Percentiles rank a stretch among this genome's conserved stretches.
Conservation (phyloP, 192 early-diverging fungal genomes). For the Anaeromyces robustus region DNA sequence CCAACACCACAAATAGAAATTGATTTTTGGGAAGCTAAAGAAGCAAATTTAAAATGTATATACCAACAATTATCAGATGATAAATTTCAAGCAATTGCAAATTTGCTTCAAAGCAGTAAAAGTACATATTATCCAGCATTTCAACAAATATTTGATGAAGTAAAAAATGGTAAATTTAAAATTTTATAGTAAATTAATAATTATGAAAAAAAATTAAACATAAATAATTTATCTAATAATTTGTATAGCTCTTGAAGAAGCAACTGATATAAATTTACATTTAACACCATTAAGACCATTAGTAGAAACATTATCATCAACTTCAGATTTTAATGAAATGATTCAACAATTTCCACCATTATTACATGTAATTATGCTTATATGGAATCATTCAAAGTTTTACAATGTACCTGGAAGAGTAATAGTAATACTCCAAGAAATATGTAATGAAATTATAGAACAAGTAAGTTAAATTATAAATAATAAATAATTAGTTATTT, state of each 20-base stretch:
- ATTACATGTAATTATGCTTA: slow-evolving; percentile 31
- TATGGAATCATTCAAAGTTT: slow-evolving; percentile 36
- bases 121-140: slow-evolving; percentile 59
- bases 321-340: slow-evolving; percentile 35
- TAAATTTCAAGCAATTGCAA: slow-evolving; percentile 43
- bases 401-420: slow-evolving; percentile 44
- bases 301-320: slow-evolving; percentile 26
- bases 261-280: slow-evolving; percentile 37
- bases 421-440: slow-evolving; percentile 39
- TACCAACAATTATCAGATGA: slow-evolving; percentile 43
- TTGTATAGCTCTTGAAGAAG: slow-evolving; percentile 38
- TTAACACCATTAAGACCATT: slow-evolving; percentile 32
- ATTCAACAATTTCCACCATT: slow-evolving; percentile 34
- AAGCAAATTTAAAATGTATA: slow-evolving; percentile 43
- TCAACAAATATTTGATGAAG: slow-evolving; percentile 44
- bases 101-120: slow-evolving; percentile 31
- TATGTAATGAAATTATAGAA: slow-evolving; percentile 52
- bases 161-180: slow-evolving; percentile 26
- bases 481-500: no score
- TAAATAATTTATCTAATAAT: no score
- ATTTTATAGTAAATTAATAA: slow-evolving; percentile 1
- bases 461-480: slow-evolving; percentile 4
- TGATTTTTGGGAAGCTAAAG: slow-evolving; percentile 53
- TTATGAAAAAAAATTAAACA: slow-evolving; percentile 2
- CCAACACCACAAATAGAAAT: slow-evolving; percentile 48